Evolutionary conservation across 2,329 filamentous ascomycete genomes (phyloP).

Genomic region (Pseudogymnoascus sp.): DNA sequence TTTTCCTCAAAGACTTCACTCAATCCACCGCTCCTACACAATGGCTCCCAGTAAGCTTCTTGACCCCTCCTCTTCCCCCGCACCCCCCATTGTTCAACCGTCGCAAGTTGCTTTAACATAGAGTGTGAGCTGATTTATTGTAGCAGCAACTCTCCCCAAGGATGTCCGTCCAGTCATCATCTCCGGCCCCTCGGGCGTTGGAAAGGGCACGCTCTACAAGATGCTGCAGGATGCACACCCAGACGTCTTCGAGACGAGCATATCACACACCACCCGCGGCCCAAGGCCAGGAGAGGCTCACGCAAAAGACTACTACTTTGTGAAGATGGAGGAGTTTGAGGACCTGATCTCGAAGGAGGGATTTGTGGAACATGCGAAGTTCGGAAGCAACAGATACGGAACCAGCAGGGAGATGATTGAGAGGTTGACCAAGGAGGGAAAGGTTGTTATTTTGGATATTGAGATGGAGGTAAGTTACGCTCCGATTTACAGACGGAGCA

Average conservation of each 20-base stretch:
- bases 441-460: conserved; percentile 81
- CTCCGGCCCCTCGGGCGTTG: conserved; percentile 70
- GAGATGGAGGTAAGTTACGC: conserved; percentile 71
- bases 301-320: conserved; percentile 76
- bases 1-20: conserved; percentile 13
- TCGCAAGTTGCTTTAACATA: neutral
- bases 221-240: conserved; percentile 56
- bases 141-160: conserved; percentile 6
- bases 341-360: conserved; percentile 57
- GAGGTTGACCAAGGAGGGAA: conserved; percentile 61
- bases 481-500: neutral
- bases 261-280: conserved; percentile 70
- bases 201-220: conserved; percentile 73
- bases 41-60: conserved; percentile 26
- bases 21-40: conserved; percentile 16
- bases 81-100: conserved; percentile 11
- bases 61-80: conserved; percentile 12
- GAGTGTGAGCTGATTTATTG: neutral
- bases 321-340: conserved; percentile 57
- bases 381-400: conserved; percentile 80
- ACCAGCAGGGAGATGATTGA: conserved; percentile 73
- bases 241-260: conserved; percentile 47
- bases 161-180: conserved; percentile 59
- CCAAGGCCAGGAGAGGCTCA: conserved; percentile 69
- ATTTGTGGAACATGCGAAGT: conserved; percentile 80